phyloP scores from a whole-genome alignment of 352 stramenopile species.

The Phytophthora multivora region DNA sequence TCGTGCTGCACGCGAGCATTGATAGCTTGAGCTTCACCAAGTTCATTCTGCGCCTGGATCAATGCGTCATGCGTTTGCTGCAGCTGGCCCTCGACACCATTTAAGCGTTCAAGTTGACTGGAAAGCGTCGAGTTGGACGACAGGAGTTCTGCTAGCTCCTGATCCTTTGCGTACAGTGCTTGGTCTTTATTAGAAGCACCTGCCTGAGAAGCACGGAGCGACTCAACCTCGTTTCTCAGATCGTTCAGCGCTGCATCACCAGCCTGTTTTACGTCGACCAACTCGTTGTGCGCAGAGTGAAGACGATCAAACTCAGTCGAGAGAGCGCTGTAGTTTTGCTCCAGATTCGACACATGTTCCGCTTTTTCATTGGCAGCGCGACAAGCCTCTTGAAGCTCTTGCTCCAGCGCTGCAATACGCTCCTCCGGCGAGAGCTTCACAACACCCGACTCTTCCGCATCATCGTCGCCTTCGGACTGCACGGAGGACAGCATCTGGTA shows the following conservation, averaged over 20 bases:
- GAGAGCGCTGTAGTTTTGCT: constrained; percentile 47
- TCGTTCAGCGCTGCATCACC: constrained; percentile 27
- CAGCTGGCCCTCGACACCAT: constrained; percentile 40
- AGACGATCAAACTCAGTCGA: constrained; percentile 48
- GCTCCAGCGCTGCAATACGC: constrained; percentile 37
- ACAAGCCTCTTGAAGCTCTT: constrained; percentile 46
- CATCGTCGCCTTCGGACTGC: constrained; percentile 37
- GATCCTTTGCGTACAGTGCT: constrained; percentile 31
- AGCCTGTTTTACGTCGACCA: constrained; percentile 33
- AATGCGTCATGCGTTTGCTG: constrained; percentile 31
- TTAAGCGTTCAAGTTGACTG: constrained; percentile 37
- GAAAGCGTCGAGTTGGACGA: constrained; percentile 15
- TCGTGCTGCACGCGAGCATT: constrained; percentile 42
- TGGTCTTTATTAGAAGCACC: constrained; percentile 29
- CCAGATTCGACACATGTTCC: constrained; percentile 40
- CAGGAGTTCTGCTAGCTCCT: constrained; percentile 40
- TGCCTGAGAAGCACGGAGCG: constrained; percentile 21
- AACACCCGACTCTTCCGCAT: constrained; percentile 32
- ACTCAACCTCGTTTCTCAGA: constrained; percentile 37
- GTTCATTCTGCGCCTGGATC: constrained; percentile 36
- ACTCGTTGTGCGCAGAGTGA: constrained; percentile 29
- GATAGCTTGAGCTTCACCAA: constrained; percentile 35
- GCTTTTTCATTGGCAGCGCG: constrained; percentile 36
- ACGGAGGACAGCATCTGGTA: constrained; percentile 52
- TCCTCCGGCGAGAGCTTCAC: constrained; percentile 33